These are phyloP conservation scores for Colletotrichum sp. DNA, from an alignment of 2,329 filamentous ascomycete species.

Conservation along the genomic window DNA sequence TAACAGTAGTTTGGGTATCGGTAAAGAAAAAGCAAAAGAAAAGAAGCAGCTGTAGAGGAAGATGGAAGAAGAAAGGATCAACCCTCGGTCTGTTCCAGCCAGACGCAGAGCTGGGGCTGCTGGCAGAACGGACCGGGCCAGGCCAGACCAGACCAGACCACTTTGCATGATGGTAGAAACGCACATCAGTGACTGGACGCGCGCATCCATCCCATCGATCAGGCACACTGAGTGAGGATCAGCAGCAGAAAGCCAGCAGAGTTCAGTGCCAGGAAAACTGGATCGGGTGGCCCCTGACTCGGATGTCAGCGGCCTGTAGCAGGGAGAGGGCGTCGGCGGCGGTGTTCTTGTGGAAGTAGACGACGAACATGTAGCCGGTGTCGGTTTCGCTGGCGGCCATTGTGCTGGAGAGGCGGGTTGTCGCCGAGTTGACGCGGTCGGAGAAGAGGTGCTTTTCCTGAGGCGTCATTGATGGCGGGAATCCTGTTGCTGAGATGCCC, in stretches of 20 bases:
- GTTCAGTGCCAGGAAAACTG: slow-evolving; percentile 18
- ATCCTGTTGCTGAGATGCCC: slow-evolving; percentile 10
- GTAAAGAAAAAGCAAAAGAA: neutral
- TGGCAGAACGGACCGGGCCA: neutral
- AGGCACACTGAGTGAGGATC: neutral
- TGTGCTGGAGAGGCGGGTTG: slow-evolving; percentile 14
- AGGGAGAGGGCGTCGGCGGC: slow-evolving; percentile 13
- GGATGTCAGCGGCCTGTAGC: slow-evolving; percentile 13
- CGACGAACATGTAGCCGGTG: slow-evolving; percentile 7
- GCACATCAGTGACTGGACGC: neutral
- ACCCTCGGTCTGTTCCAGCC: slow-evolving; percentile 7
- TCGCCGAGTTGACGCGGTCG: slow-evolving; percentile 12
- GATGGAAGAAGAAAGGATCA: slow-evolving; percentile 9
- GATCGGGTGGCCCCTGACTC: slow-evolving; percentile 14
- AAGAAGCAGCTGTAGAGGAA: neutral
- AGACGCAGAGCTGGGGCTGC: neutral
- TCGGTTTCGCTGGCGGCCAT: slow-evolving; percentile 7
- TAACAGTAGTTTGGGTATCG: neutral
- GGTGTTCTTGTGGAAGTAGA: slow-evolving; percentile 19
- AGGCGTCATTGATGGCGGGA: slow-evolving; percentile 14
- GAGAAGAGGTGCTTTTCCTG: slow-evolving; percentile 17
- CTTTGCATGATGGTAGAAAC: neutral
- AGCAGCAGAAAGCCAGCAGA: neutral
- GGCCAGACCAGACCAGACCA: neutral
- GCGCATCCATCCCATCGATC: neutral